phyloP scores from a whole-genome alignment of 352 stramenopile genomes.

The Phytophthora lateralis region DNA sequence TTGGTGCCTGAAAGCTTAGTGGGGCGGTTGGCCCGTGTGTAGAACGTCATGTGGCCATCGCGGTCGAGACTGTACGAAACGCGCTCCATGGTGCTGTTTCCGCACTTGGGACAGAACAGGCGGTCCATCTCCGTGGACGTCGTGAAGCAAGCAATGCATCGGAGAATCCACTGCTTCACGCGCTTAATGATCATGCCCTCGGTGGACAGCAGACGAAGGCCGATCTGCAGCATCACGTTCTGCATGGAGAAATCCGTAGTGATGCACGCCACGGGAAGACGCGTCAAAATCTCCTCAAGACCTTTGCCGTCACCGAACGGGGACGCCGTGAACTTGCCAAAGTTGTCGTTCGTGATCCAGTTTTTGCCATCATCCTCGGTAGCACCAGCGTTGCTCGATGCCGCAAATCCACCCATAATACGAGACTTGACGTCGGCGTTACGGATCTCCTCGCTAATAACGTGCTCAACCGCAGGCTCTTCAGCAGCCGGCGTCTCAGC shows the following conservation, averaged over 20 bases:
- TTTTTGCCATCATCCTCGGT: conserved; percentile 88
- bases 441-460: conserved; percentile 59
- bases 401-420: conserved; percentile 84
- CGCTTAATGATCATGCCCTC: conserved; percentile 89
- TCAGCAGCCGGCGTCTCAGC: conserved; percentile 18
- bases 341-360: conserved; percentile 82
- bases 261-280: conserved; percentile 75
- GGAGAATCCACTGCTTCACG: conserved; percentile 96
- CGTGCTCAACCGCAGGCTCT: conserved; percentile 39
- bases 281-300: conserved; percentile 60
- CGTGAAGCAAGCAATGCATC: conserved; percentile 97
- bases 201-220: conserved; percentile 73
- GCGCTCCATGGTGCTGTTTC: conserved; percentile 94
- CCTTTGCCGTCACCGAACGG: conserved; percentile 80
- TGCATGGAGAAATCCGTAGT: conserved; percentile 92
- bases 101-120: conserved; percentile 97
- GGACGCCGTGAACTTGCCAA: conserved; percentile 61
- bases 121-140: conserved; percentile 92
- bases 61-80: conserved; percentile 95
- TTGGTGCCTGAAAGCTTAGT: conserved; percentile 95
- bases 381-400: conserved; percentile 76
- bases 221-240: conserved; percentile 92
- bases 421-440: conserved; percentile 87
- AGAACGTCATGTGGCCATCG: conserved; percentile 90
- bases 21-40: conserved; percentile 80